A percentile compares a stretch with the other conserved stretches of the same genome.
Evolutionary conservation across 768 basidiomycete genomes (phyloP).

Genomic region (Mycena polygramma): DNA sequence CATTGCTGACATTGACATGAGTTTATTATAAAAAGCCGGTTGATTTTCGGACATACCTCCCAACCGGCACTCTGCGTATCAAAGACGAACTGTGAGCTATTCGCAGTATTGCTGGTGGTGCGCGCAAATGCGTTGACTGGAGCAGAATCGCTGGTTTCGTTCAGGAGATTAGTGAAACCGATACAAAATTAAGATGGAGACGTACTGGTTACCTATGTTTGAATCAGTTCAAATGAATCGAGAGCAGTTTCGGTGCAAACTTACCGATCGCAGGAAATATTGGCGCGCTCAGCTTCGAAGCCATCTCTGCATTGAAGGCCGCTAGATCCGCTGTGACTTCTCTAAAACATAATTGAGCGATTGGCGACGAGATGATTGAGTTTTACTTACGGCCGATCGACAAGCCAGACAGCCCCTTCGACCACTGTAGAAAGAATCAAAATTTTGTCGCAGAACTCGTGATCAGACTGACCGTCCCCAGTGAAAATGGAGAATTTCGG

Average conservation of each 20-base stretch:
- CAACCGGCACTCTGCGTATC: conserved; percentile 47
- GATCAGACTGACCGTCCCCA: conserved; percentile 46
- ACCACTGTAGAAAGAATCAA: conserved; percentile 1
- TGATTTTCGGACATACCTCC: conserved; percentile 36
- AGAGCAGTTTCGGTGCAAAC: conserved; percentile 5
- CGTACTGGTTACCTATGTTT: conserved; percentile 24
- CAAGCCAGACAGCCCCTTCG: conserved; percentile 47
- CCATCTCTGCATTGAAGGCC: conserved; percentile 47
- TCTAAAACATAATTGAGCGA: conserved; percentile 21
- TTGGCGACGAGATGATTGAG: not conserved
- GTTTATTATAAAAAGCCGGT: not conserved
- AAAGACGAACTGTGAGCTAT: conserved; percentile 52
- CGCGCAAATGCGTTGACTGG: conserved; percentile 58
- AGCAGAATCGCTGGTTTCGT: conserved; percentile 48
- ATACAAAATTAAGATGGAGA: not conserved
- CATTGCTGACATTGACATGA: conserved; percentile 41
- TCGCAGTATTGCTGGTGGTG: conserved; percentile 41
- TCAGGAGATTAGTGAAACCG: not conserved
- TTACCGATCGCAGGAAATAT: conserved; percentile 48
- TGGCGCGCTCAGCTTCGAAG: conserved; percentile 41
- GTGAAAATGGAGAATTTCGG: conserved; percentile 54
- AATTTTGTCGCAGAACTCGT: not conserved
- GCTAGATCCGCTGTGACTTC: conserved; percentile 46
- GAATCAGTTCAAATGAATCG: not conserved
- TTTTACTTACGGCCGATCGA: conserved; percentile 44